These are phyloP conservation scores for Candida albicans DNA, from an alignment of 1,139 yeast genomes.

Conservation along the genomic window DNA sequence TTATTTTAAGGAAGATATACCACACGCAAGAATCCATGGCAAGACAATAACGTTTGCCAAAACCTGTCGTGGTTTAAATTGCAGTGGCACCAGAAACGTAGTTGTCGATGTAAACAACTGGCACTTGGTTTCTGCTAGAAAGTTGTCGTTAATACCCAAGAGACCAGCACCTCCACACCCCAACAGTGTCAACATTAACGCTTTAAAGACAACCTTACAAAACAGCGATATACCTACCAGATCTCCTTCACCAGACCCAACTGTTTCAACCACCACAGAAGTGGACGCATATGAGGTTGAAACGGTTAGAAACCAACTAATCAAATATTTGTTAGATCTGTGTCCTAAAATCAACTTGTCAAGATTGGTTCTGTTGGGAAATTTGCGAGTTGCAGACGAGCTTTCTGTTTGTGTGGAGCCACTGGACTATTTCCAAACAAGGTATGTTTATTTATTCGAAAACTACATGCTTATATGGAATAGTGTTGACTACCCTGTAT, in stretches of 20 bases:
- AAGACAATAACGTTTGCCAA: constrained; percentile 3
- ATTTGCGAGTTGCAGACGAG: constrained; percentile 38
- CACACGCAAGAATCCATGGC: constrained; percentile 5
- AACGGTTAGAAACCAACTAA: constrained; percentile 28
- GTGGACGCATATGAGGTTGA: constrained; percentile 22
- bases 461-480: constrained; percentile 31
- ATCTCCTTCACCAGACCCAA: constrained; percentile 23
- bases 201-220: constrained; percentile 6
- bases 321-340: constrained; percentile 27
- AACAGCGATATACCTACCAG: constrained; percentile 2
- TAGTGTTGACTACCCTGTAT: constrained; percentile 5
- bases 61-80: constrained; percentile 9
- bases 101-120: constrained; percentile 12
- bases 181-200: constrained; percentile 8
- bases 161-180: constrained; percentile 10
- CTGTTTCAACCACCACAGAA: constrained; percentile 20
- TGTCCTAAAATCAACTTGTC: constrained; percentile 26
- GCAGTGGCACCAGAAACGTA: constrained; percentile 5
- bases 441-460: constrained; percentile 34
- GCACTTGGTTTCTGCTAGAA: constrained; percentile 1
- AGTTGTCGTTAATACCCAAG: constrained; percentile 7
- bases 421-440: constrained; percentile 11
- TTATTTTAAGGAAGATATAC: constrained; percentile 7
- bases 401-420: constrained; percentile 19
- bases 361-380: constrained; percentile 32